These are phyloP conservation scores for Bathelium albidoporum DNA, from an alignment of 495 filamentous ascomycete genomes.

Conservation along the genomic window DNA sequence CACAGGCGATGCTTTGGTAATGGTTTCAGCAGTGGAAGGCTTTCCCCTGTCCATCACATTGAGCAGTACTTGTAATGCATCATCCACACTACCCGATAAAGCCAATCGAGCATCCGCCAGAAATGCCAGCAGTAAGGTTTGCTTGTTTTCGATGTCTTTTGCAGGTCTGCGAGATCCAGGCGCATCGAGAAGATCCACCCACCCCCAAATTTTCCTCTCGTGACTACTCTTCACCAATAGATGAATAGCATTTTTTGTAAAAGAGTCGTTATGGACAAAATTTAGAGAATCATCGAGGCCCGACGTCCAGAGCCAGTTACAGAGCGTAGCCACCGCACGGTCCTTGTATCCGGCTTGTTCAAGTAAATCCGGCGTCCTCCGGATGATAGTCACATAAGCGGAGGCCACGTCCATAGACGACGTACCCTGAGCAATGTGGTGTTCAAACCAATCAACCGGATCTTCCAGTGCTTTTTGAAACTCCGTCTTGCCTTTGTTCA, in stretches of 20 bases:
- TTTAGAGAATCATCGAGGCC: conserved; percentile 31
- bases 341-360: conserved; percentile 24
- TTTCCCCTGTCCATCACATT: neutral
- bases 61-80: neutral
- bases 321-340: conserved; percentile 34
- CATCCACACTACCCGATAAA: neutral
- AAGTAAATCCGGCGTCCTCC: neutral
- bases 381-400: neutral
- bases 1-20: neutral
- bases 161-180: neutral
- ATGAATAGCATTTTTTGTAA: conserved; percentile 28
- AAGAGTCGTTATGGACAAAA: conserved; percentile 27
- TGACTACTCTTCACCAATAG: neutral
- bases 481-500: neutral
- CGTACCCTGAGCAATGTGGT: conserved; percentile 31
- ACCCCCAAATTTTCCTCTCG: neutral
- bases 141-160: neutral
- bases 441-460: conserved; percentile 34
- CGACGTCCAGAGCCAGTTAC: conserved; percentile 43
- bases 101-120: neutral
- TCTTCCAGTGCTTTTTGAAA: neutral
- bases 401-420: conserved; percentile 17
- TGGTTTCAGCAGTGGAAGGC: neutral
- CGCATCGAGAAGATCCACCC: neutral
- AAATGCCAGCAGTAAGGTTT: neutral